Evolutionary conservation across 495 filamentous ascomycete species (phyloP).

Genomic region (Aspergillus ellipticus): DNA sequence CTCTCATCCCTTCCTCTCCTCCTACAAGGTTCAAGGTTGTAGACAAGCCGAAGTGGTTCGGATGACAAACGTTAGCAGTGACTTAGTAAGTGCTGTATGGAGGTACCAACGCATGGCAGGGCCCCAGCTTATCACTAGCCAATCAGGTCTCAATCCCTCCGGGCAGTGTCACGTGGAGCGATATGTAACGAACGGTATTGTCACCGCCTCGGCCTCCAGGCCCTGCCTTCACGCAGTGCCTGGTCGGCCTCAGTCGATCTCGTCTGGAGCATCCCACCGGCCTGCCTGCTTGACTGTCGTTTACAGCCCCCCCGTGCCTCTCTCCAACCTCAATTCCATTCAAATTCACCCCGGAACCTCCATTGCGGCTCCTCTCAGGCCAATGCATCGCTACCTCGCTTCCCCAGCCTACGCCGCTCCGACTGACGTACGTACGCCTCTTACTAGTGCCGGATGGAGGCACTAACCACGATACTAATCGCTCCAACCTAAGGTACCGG

Average conservation of each 20-base stretch:
- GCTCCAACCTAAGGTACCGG: conserved; percentile 4
- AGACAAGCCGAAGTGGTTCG: background rate
- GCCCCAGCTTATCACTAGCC: conserved; percentile 15
- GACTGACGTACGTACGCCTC: background rate
- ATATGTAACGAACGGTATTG: background rate
- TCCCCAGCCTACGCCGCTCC: background rate
- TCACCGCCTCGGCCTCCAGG: background rate
- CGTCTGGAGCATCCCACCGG: background rate
- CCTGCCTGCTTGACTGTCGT: background rate
- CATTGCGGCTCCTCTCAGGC: background rate
- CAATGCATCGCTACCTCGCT: background rate
- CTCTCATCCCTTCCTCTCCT: too few species aligned
- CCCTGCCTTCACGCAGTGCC: too few species aligned
- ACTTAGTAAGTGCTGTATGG: too few species aligned
- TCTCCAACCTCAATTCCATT: background rate
- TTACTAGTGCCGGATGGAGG: background rate
- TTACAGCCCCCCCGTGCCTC: background rate
- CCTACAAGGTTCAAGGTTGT: too few species aligned
- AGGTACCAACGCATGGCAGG: background rate
- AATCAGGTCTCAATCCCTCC: background rate
- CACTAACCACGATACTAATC: conserved; percentile 1
- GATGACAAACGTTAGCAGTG: too few species aligned
- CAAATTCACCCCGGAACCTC: background rate
- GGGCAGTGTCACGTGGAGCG: conserved; percentile 10
- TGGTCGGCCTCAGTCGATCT: background rate